Conservation (phyloP, 768 basidiomycete genomes). For the Phylloporus arenicola region DNA sequence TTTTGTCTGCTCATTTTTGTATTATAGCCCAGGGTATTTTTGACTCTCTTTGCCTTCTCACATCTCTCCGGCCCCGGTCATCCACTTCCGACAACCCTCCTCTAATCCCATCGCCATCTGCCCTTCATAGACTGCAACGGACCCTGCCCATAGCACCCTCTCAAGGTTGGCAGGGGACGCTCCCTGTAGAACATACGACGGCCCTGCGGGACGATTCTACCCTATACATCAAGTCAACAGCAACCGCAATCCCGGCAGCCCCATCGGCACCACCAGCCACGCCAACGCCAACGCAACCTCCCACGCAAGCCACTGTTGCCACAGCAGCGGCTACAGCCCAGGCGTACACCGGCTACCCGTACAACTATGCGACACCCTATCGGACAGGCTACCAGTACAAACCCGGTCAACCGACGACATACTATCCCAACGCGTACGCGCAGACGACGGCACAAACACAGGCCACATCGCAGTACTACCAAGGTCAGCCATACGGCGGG, state of each 20-base stretch:
- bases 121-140: conserved; percentile 66
- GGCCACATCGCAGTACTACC: conserved; percentile 31
- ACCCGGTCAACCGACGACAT: conserved; percentile 31
- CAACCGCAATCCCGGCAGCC: conserved; percentile 30
- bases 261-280: conserved; percentile 32
- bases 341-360: conserved; percentile 31
- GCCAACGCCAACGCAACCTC: conserved; percentile 28
- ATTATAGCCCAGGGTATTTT: conserved; percentile 64
- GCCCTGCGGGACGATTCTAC: conserved; percentile 76
- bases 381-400: conserved; percentile 35
- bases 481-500: conserved; percentile 32
- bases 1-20: conserved; percentile 10
- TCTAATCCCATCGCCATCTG: conserved; percentile 56
- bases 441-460: conserved; percentile 25
- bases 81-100: conserved; percentile 38
- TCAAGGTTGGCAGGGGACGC: conserved; percentile 70
- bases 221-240: conserved; percentile 52
- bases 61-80: conserved; percentile 65
- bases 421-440: conserved; percentile 28
- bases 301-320: conserved; percentile 20
- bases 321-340: conserved; percentile 24
- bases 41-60: conserved; percentile 60
- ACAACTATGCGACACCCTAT: conserved; percentile 33
- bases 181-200: conserved; percentile 49
- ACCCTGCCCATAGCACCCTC: conserved; percentile 58